Percentiles rank a stretch among this genome's conserved stretches.
Evolutionary conservation across 805 yeast genomes (phyloP).

Genomic region (Metschnikowia kunwiensis): DNA sequence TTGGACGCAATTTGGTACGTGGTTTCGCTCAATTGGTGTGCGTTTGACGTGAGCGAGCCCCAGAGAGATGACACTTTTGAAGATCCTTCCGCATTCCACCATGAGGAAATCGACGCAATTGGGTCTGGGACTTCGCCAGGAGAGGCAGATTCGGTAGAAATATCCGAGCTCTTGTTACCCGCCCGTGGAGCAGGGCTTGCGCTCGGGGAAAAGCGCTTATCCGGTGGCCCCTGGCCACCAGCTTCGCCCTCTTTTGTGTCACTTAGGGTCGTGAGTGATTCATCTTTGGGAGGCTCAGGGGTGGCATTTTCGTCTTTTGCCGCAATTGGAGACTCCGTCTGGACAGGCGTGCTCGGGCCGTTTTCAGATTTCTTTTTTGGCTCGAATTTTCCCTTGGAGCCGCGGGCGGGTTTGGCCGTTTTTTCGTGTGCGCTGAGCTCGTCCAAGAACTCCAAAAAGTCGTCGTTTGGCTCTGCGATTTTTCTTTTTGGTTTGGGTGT

Average conservation of each 20-base stretch:
- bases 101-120: conserved; percentile 58
- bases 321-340: neutral
- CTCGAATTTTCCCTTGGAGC: conserved; percentile 29
- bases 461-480: conserved; percentile 44
- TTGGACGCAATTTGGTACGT: conserved; percentile 49
- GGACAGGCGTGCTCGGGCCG: no score
- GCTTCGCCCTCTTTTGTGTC: no score
- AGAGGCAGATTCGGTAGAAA: neutral
- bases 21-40: conserved; percentile 46
- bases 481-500: conserved; percentile 15
- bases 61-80: conserved; percentile 62
- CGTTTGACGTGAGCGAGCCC: conserved; percentile 61
- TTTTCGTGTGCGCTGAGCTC: conserved; percentile 66
- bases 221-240: neutral
- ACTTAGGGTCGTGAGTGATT: neutral
- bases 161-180: neutral
- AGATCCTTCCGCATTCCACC: conserved; percentile 77
- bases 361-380: conserved; percentile 26
- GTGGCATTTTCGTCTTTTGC: no score
- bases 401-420: conserved; percentile 18
- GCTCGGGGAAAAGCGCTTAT: neutral
- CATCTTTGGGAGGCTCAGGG: neutral
- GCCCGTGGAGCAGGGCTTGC: neutral
- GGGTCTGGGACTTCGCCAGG: conserved; percentile 43
- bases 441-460: conserved; percentile 56